These are phyloP conservation scores for Chenopodium quinoa DNA, from an alignment of 148 eudicot genomes.

Conservation along the genomic window DNA sequence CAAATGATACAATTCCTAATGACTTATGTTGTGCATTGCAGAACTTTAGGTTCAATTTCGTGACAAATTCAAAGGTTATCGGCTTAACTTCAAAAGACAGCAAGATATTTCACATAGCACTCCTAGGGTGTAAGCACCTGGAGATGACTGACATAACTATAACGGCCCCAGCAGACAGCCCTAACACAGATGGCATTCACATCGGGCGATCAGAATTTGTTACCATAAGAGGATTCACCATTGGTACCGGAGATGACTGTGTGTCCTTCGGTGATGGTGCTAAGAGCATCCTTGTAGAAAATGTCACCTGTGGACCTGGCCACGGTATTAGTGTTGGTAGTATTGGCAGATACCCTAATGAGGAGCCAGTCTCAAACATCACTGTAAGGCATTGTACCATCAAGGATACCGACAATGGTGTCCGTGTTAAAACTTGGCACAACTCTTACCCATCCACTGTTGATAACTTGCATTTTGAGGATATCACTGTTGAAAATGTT, in stretches of 20 bases:
- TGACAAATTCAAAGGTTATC: slow-evolving; percentile 33
- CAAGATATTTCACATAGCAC: slow-evolving; percentile 53
- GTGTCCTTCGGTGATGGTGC: slow-evolving; percentile 62
- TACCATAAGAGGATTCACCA: slow-evolving; percentile 27
- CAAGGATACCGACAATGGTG: slow-evolving; percentile 41
- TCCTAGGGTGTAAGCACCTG: slow-evolving; percentile 38
- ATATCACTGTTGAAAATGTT: slow-evolving; percentile 44
- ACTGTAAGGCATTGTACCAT: slow-evolving; percentile 46
- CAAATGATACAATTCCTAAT: neutral
- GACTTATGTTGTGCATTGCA: slow-evolving; percentile 16
- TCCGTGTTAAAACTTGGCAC: slow-evolving; percentile 54
- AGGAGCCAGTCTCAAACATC: slow-evolving; percentile 32
- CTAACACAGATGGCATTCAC: slow-evolving; percentile 75
- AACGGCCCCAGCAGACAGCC: slow-evolving; percentile 45
- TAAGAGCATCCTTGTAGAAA: slow-evolving; percentile 33
- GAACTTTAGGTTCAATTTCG: slow-evolving; percentile 50
- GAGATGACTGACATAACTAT: slow-evolving; percentile 30
- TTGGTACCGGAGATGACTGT: slow-evolving; percentile 67
- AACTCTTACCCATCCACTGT: slow-evolving; percentile 24
- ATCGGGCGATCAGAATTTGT: slow-evolving; percentile 44
- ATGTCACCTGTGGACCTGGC: slow-evolving; percentile 62
- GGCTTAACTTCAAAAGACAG: slow-evolving; percentile 48
- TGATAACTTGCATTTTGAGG: slow-evolving; percentile 44
- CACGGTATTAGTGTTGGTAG: slow-evolving; percentile 66
- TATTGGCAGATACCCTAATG: slow-evolving; percentile 15